Evolutionary conservation across 805 yeast genomes (phyloP), one percentile per base, ranked within the genome.

Genomic region (Ogataea ramenticola): DNA sequence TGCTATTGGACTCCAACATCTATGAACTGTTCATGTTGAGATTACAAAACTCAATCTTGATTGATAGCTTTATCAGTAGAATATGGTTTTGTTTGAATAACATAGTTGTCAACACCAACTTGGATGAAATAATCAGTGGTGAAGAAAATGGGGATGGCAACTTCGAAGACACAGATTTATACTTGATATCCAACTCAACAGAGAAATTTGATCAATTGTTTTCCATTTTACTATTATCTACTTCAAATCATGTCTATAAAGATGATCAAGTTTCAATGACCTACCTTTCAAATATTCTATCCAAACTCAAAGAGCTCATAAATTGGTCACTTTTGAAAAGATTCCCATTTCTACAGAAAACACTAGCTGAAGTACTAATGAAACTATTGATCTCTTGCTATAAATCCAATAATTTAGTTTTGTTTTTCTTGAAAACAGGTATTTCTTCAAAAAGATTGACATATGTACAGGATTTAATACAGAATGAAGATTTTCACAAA

Each of bases 81-180:
- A 43, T 55, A 2, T 63, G 67, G 67, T 58, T 62, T 43, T 63
- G 66, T 36, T 40, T 62, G 40, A 60, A 60, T 33, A 61, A 62
- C 39, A 49, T 54, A 3, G 58, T 55, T 1, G 46, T 58, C 12
- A 62, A 63, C 43, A 43, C 30, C 7, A 26, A 40, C 12, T 12
- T 20, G 16, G 33, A 37, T 26, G 33, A 43, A 4, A 16, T 34
- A 8, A 30, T 42, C 12, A 26, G 35, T n/a, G 38, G 45, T 15
- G 47, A 49, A 10, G 43, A 50, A 12, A 46, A 44, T 33, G n/a
- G 9, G 15, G 17, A 39, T 11, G 46, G 41, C 24, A 32, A 43
- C 1, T 36, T 14, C 17, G 26, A 8, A 4, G 11, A 6, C 12
- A 11, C 8, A 11, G 19, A 24, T 11, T 6, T 11, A 38, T 48